phyloP scores from a whole-genome alignment of 140 eudicot species.

The Flaveria floridana region DNA sequence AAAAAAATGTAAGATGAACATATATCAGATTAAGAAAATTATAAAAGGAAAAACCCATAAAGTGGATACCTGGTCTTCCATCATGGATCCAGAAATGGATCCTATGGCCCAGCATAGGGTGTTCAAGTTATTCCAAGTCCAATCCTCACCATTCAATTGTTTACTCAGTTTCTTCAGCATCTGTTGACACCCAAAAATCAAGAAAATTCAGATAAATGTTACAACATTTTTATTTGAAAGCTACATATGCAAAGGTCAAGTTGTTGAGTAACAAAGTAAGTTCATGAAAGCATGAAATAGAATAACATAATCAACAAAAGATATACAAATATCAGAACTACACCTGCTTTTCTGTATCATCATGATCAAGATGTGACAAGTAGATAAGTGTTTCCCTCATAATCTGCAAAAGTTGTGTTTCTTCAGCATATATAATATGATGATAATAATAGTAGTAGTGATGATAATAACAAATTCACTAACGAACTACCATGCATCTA shows the following conservation, averaged over 20 bases:
- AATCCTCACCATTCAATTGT: slow-evolving; percentile 87
- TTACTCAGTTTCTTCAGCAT: slow-evolving; percentile 81
- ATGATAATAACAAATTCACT: background rate
- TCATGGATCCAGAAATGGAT: slow-evolving; percentile 93
- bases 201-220: background rate
- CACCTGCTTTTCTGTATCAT: slow-evolving; percentile 99
- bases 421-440: slow-evolving; percentile 16
- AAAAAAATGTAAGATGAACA: background rate
- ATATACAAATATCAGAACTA: slow-evolving; percentile 10
- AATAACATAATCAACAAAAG: slow-evolving; percentile 4
- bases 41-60: background rate
- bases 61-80: slow-evolving; percentile 79
- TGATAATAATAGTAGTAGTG: background rate
- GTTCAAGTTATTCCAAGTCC: slow-evolving; percentile 95
- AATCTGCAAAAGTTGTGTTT: slow-evolving; percentile 51
- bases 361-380: slow-evolving; percentile 96
- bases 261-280: background rate
- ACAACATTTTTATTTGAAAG: background rate
- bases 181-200: slow-evolving; percentile 33
- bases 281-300: background rate
- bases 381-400: slow-evolving; percentile 96
- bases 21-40: background rate
- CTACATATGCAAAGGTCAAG: background rate
- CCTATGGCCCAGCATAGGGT: slow-evolving; percentile 97
- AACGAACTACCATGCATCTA: background rate